These are phyloP conservation scores for Luzula sylvatica DNA, from an alignment of 176 grass and related monocot species.

Conservation along the genomic window DNA sequence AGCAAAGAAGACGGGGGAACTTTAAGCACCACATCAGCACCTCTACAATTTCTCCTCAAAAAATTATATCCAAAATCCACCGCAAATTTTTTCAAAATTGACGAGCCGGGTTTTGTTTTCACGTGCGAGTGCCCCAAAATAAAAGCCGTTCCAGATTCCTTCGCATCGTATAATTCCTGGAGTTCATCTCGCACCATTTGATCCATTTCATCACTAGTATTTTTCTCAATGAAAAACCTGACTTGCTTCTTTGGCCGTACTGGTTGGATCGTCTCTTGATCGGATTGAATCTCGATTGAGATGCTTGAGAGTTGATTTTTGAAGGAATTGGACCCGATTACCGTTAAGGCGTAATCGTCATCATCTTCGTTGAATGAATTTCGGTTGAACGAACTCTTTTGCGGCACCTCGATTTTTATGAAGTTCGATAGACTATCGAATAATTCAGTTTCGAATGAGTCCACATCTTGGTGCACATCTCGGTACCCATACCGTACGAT, in stretches of 20 bases:
- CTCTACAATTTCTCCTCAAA: constrained; percentile 77
- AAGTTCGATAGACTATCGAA: constrained; percentile 68
- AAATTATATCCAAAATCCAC: constrained; percentile 83
- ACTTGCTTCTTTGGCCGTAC: constrained; percentile 38
- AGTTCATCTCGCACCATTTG: constrained; percentile 60
- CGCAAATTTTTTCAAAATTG: constrained; percentile 58
- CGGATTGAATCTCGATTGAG: constrained; percentile 22
- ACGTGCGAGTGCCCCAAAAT: constrained; percentile 93
- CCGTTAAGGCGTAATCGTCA: constrained; percentile 42
- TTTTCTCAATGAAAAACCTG: constrained; percentile 56
- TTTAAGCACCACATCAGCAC: constrained; percentile 65
- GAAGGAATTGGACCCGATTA: constrained; percentile 40
- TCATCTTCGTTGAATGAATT: constrained; percentile 30
- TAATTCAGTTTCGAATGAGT: constrained; percentile 82
- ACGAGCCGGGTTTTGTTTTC: constrained; percentile 65
- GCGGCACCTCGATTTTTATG: constrained; percentile 42
- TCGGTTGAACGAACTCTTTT: background rate
- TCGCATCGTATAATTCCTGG: constrained; percentile 41
- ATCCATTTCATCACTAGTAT: constrained; percentile 31
- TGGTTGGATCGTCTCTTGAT: constrained; percentile 27
- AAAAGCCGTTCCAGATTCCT: constrained; percentile 71
- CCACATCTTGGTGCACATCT: constrained; percentile 90
- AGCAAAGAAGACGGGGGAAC: constrained; percentile 86
- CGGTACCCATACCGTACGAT: constrained; percentile 95
- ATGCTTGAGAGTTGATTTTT: constrained; percentile 19